Evolutionary conservation across 2,329 filamentous ascomycete species (phyloP).

Genomic region (Colletotrichum tropicicola): DNA sequence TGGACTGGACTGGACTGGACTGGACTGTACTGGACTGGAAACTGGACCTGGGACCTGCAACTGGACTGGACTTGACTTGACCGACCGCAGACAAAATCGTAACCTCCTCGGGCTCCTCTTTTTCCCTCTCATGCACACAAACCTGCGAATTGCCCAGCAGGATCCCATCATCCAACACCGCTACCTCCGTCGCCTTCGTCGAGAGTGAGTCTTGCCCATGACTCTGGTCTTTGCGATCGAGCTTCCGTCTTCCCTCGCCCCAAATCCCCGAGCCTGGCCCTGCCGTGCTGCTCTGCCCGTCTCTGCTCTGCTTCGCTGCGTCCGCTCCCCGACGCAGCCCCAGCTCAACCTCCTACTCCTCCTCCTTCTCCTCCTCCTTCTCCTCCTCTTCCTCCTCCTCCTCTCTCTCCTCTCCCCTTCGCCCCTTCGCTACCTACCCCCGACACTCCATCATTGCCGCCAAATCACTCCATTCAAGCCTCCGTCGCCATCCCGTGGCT

Average conservation of each 20-base stretch:
- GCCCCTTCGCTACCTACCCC: slow-evolving; percentile 7
- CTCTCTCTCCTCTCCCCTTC: not conserved
- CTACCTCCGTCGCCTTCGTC: slow-evolving; percentile 40
- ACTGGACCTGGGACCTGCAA: slow-evolving; percentile 3
- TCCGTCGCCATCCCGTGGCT: slow-evolving; percentile 9
- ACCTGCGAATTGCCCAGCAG: slow-evolving; percentile 45
- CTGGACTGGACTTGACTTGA: slow-evolving; percentile 24
- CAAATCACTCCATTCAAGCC: not conserved
- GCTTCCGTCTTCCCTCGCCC: slow-evolving; percentile 35
- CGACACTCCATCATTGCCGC: slow-evolving; percentile 10
- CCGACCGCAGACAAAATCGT: slow-evolving; percentile 49
- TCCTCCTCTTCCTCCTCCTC: slow-evolving; percentile 17
- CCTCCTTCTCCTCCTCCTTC: not conserved
- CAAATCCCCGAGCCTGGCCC: slow-evolving; percentile 4
- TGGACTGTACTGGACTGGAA: not conserved
- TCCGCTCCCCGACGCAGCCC: slow-evolving; percentile 22
- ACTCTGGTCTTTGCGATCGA: slow-evolving; percentile 47
- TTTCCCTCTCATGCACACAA: slow-evolving; percentile 50
- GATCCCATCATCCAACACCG: slow-evolving; percentile 44
- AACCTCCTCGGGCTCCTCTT: slow-evolving; percentile 52
- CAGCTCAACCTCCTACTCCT: slow-evolving; percentile 26
- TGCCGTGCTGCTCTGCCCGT: not conserved
- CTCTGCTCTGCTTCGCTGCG: slow-evolving; percentile 2
- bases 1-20: not conserved
- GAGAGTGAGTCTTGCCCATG: slow-evolving; percentile 48